phyloP scores from a whole-genome alignment of 2,329 filamentous ascomycete genomes.

The Nannizziopsis arthrosporioides region DNA sequence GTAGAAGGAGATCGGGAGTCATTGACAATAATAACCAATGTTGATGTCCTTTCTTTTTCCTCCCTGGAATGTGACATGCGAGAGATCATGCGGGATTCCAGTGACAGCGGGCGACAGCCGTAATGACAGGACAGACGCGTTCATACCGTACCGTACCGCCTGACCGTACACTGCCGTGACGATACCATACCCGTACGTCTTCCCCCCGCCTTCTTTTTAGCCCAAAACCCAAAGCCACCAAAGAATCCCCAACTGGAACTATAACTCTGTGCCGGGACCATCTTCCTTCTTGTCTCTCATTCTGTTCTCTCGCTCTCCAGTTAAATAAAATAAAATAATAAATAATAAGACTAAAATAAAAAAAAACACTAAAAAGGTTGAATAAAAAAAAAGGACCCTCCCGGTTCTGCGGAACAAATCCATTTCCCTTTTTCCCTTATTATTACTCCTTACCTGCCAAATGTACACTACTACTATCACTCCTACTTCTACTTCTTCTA shows the following conservation, averaged over 20 bases:
- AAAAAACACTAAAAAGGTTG: too few species aligned
- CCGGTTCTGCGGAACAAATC: slow-evolving; percentile 12
- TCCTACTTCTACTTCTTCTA: not conserved
- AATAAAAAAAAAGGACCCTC: slow-evolving; percentile 8
- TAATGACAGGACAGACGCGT: too few species aligned
- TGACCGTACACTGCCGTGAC: not conserved
- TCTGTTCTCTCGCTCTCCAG: not conserved
- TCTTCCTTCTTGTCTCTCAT: not conserved
- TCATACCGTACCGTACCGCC: not conserved
- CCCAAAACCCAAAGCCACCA: too few species aligned
- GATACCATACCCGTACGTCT: not conserved
- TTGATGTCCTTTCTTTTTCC: too few species aligned
- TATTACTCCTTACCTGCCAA: slow-evolving; percentile 7
- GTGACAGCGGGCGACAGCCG: too few species aligned
- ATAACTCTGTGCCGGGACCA: too few species aligned
- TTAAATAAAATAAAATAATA: not conserved
- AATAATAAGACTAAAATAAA: not conserved
- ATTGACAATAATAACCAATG: too few species aligned
- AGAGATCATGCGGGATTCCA: too few species aligned
- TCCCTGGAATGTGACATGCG: too few species aligned
- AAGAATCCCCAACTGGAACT: too few species aligned
- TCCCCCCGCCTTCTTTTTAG: too few species aligned
- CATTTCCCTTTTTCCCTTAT: slow-evolving; percentile 13
- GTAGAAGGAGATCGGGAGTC: too few species aligned
- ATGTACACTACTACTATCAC: not conserved